A percentile compares a stretch with the other conserved stretches of the same genome.
Conservation (phyloP, 192 early-diverging fungal genomes). For the Backusella macrospora region DNA sequence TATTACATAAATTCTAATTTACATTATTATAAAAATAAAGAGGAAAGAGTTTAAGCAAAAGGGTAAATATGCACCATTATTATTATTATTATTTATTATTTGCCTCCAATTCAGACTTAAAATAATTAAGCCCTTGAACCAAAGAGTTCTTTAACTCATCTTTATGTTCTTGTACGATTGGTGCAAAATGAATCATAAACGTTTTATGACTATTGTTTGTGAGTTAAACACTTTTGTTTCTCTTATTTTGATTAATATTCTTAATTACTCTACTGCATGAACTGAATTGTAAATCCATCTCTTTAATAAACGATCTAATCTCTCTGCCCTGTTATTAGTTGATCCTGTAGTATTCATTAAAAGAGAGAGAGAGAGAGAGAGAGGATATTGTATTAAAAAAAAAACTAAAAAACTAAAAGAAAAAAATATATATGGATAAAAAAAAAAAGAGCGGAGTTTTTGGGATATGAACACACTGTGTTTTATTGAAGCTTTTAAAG, state of each 20-base stretch:
- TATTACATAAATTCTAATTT: background rate
- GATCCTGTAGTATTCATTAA: background rate
- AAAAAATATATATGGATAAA: background rate
- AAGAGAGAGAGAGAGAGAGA: background rate
- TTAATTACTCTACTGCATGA: background rate
- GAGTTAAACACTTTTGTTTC: background rate
- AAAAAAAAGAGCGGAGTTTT: background rate
- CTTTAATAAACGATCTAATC: background rate
- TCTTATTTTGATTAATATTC: background rate
- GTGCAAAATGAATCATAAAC: background rate
- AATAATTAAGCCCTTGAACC: background rate
- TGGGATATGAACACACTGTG: background rate
- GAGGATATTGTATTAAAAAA: background rate
- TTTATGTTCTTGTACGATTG: background rate
- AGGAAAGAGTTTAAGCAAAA: background rate
- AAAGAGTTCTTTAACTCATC: background rate
- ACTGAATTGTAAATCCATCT: background rate
- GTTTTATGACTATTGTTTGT: background rate
- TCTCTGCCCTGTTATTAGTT: background rate
- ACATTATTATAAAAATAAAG: background rate
- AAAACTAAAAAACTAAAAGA: background rate
- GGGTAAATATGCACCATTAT: background rate
- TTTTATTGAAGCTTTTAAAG: conserved; percentile 29
- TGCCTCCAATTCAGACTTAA: conserved; percentile 1
- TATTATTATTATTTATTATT: background rate